Evolutionary conservation across 768 basidiomycete genomes (phyloP).

Genomic region (Leccinum imitatum): DNA sequence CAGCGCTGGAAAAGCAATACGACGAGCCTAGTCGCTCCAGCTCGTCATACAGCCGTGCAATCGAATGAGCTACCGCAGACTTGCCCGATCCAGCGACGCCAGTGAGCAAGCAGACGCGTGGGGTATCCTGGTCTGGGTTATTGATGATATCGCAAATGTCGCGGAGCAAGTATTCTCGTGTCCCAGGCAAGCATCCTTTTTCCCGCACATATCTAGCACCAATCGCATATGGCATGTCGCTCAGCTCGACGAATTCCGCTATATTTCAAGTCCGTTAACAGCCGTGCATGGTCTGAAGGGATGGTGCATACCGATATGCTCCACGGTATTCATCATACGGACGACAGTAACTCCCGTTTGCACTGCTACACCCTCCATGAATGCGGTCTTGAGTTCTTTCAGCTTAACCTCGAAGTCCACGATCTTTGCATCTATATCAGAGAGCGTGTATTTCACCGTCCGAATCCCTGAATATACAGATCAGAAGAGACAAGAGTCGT

Average conservation of each 20-base stretch:
- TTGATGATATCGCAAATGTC: neutral
- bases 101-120: neutral
- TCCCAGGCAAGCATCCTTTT: neutral
- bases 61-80: neutral
- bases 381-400: neutral
- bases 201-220: neutral
- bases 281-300: neutral
- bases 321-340: neutral
- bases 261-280: neutral
- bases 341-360: neutral
- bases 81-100: neutral
- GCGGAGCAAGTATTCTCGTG: neutral
- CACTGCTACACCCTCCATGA: neutral
- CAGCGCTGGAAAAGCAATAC: neutral
- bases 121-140: neutral
- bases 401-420: no score
- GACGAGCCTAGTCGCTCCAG: neutral
- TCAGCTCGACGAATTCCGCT: neutral
- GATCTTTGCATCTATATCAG: no score
- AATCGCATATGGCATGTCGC: neutral
- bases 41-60: neutral
- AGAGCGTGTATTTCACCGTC: no score
- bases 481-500: no score
- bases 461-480: no score
- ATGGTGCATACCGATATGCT: neutral